These are phyloP conservation scores for Sporisorium sorghi DNA, from an alignment of 1,284 basidiomycete genomes.

Conservation along the genomic window DNA sequence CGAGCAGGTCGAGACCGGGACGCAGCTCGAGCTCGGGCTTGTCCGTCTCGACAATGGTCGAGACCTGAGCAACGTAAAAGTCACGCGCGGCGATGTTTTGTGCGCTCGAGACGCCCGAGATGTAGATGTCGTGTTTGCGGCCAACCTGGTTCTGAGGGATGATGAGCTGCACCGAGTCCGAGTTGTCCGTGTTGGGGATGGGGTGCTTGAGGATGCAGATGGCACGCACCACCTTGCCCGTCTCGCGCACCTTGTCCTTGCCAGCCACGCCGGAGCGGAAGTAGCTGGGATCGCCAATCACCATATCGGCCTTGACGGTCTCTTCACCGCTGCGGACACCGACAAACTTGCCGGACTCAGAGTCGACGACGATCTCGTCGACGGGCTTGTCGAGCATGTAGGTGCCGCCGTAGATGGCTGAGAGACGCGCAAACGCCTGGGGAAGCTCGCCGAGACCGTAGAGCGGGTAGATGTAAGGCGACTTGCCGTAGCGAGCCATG, in stretches of 20 bases:
- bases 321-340: constrained; percentile 91
- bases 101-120: constrained; percentile 94
- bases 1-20: constrained; percentile 91
- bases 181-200: constrained; percentile 95
- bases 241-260: constrained; percentile 82
- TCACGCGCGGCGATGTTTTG: constrained; percentile 98
- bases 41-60: constrained; percentile 96
- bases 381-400: constrained; percentile 99
- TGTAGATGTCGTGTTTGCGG: constrained; percentile 97
- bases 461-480: constrained; percentile 98
- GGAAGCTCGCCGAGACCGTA: constrained; percentile 99
- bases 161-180: constrained; percentile 91
- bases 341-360: constrained; percentile 86
- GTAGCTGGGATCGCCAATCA: constrained; percentile 98
- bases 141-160: constrained; percentile 98
- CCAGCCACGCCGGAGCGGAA: constrained; percentile 79
- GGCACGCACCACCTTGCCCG: constrained; percentile 92
- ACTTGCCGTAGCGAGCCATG: constrained; percentile 99
- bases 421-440: constrained; percentile 93
- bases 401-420: constrained; percentile 98
- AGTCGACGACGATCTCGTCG: constrained; percentile 85
- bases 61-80: constrained; percentile 95
- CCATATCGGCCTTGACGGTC: constrained; percentile 95
- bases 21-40: constrained; percentile 91
- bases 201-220: constrained; percentile 99